Evolutionary conservation across 345 rosid species (phyloP).

Genomic region (Excoecaria cochinchinensis): DNA sequence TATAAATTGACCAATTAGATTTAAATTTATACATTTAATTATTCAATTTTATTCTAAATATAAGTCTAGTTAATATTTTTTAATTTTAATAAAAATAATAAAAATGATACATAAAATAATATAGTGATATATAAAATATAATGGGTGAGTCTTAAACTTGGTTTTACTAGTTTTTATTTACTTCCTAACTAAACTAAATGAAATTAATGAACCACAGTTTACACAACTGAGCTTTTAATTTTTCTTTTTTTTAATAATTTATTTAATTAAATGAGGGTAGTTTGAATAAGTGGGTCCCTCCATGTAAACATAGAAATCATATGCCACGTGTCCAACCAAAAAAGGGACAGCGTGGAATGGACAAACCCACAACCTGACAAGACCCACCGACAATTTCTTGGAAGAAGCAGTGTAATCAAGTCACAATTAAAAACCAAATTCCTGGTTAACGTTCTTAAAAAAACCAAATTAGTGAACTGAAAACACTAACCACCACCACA

Average conservation of each 20-base stretch:
- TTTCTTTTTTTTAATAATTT: not conserved
- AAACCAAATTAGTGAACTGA: not conserved
- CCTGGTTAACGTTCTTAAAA: not conserved
- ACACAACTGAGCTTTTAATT: not conserved
- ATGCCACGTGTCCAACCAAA: constrained; percentile 19
- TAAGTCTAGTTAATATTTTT: too few species aligned
- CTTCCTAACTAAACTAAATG: not conserved
- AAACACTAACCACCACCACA: not conserved
- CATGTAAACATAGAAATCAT: not conserved
- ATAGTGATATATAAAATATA: too few species aligned
- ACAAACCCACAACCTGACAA: constrained; percentile 13
- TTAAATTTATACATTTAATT: too few species aligned
- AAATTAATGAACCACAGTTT: not conserved
- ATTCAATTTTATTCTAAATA: too few species aligned
- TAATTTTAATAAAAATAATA: too few species aligned
- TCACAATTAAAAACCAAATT: not conserved
- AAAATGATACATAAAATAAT: too few species aligned
- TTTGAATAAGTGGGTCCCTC: not conserved
- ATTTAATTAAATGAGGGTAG: not conserved
- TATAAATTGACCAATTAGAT: too few species aligned
- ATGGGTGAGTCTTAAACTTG: too few species aligned
- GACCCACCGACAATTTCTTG: constrained; percentile 65
- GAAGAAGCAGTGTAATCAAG: constrained; percentile 15
- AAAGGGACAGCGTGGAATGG: constrained; percentile 20
- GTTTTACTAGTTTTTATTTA: not conserved